Base-by-base conservation (phyloP, 192 early-diverging fungal genomes). In the Chytriomyces sp. region DNA sequence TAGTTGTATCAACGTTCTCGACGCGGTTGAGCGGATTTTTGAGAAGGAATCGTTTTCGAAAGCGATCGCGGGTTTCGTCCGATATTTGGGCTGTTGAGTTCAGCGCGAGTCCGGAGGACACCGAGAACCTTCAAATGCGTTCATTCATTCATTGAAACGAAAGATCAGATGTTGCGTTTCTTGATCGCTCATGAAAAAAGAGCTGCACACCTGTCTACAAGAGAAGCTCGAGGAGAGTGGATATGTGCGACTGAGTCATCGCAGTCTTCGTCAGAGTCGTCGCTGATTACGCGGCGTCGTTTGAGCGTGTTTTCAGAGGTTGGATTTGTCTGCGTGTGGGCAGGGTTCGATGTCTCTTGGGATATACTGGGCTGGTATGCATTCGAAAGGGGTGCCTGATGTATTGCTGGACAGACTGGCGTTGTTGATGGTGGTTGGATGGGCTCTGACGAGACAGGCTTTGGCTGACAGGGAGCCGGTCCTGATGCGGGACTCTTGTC, bases 61-160 rank as follows among this genome's bases (percentile, higher is more conserved):
- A 67, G 65, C 65, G 65, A 23, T 26, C 65, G 46, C 65, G 65
- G 10, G 63, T 35, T 16, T 11, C 63, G 63, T 35, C 26, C 45
- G 65, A 43, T 43, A 23, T 67, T 67, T 20, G 16, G 28, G 62
- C 11, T n/a, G 18, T 6, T 64, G 62, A 64, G 26, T 13, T 11
- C 11, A 26, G 26, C 10, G 18, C 1, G 28, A 26, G 11, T 24
- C 18, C 18, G 26, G 62, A 64, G 20, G 62, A 2, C n/a, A 26
- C 13, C 10, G n/a, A 11, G 62, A 64, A 64, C 10, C 62, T 28
- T 16, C 18, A 28, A 64, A 28, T 64, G n/a, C 11, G 3, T 28
- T 64, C 18, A 13, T 64, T n/a, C 10, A 13, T 23, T 24, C 10
- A 28, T 64, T 59, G 2, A 35, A 35, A 35, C 0, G 35, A 35